phyloP scores from a whole-genome alignment of 2,329 filamentous ascomycete species.

The Metarhizium rileyi region DNA sequence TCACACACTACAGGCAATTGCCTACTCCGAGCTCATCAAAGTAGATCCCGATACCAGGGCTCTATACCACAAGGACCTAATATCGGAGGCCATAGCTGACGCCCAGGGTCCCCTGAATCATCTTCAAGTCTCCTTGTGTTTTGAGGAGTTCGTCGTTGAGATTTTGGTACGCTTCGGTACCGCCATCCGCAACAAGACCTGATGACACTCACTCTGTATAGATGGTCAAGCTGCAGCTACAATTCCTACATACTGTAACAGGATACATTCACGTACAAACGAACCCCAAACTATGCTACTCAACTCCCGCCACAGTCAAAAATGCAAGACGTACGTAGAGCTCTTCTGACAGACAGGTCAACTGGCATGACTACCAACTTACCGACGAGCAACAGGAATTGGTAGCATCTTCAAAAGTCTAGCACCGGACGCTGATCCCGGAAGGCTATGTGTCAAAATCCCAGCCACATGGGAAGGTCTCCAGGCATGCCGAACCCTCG shows the following conservation, averaged over 20 bases:
- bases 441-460: conserved; percentile 53
- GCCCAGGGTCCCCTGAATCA: conserved; percentile 10
- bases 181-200: neutral
- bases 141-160: conserved; percentile 44
- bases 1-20: conserved; percentile 20
- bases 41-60: conserved; percentile 9
- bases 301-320: conserved; percentile 34
- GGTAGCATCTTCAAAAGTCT: conserved; percentile 35
- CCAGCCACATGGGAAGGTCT: conserved; percentile 55
- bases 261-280: conserved; percentile 50
- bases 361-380: neutral
- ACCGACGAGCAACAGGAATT: conserved; percentile 31
- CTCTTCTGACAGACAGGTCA: neutral
- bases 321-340: conserved; percentile 38
- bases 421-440: conserved; percentile 31
- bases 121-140: conserved; percentile 13
- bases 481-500: conserved; percentile 45
- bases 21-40: conserved; percentile 21
- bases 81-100: conserved; percentile 17
- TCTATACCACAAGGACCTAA: conserved; percentile 18
- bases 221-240: conserved; percentile 46
- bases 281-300: conserved; percentile 46
- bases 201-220: conserved; percentile 15
- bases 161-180: conserved; percentile 31
- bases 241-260: conserved; percentile 37